Evolutionary conservation across 2,329 filamentous ascomycete species (phyloP), one percentile per base, ranked within the genome.

Genomic region (Blastomyces percursus): DNA sequence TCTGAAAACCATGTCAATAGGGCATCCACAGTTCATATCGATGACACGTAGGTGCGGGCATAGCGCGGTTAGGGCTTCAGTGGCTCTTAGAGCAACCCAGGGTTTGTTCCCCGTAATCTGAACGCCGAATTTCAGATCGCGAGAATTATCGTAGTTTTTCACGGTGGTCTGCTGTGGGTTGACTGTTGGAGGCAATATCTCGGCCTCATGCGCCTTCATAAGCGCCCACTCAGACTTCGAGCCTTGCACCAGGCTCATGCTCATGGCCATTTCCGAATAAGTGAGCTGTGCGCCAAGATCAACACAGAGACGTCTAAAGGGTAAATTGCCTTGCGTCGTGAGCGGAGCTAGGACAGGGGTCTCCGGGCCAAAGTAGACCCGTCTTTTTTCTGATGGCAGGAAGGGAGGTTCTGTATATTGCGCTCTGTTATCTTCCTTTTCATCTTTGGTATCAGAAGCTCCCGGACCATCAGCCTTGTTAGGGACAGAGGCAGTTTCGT

Each of bases 211-310:
- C 2, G 90, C 90, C 75, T 94, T 95, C 81, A 97, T 85, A 62
- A 99, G 80, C 24, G 94, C 91, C 94, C 94, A 99, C 78, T 99
- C 94, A 1, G 87, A 82, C 76, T 93, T 95, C 66, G 89, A 85
- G 44, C 94, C 94, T 74, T 96, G 91, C 6, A 99, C 82, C 51
- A 99, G 78, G 11, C 93, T 92, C 75, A 96, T 79, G 35, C 90
- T 87, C 83, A 99, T 89, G 3, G 93, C 94, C 94, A 99, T 99
- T 76, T 99, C 94, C 0, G 93, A 97, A 79, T 96, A 99, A 0
- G 94, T 99, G 58, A 96, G 81, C 72, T 96, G 89, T 35, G 91
- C 92, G 44, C 94, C 94, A 30, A 97, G 82, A 62, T 92, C 88
- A 14, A 91, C 87, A 71, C 92, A 96, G 38, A 99, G 84, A 59